phyloP scores from a whole-genome alignment of 2,329 filamentous ascomycete genomes.

The Xylaria sp. region DNA sequence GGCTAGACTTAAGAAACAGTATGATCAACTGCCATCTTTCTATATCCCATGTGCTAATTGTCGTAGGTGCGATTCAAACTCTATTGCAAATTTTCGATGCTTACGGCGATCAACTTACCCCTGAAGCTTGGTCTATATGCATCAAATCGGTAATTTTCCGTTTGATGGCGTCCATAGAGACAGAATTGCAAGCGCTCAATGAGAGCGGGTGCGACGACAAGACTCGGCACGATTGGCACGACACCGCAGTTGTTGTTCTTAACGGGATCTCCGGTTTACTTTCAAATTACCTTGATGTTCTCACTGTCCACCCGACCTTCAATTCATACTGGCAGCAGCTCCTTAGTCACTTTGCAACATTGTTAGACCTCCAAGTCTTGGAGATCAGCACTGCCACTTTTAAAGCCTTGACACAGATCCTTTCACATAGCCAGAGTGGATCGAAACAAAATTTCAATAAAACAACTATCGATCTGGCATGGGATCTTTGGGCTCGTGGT shows the following conservation, averaged over 20 bases:
- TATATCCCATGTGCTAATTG: slow-evolving; percentile 50
- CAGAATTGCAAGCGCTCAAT: slow-evolving; percentile 59
- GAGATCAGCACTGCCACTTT: slow-evolving; percentile 79
- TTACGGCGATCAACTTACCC: slow-evolving; percentile 81
- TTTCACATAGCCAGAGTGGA: slow-evolving; percentile 62
- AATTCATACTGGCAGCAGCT: slow-evolving; percentile 80
- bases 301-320: slow-evolving; percentile 75
- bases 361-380: slow-evolving; percentile 72
- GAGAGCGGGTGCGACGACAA: slow-evolving; percentile 55
- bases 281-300: slow-evolving; percentile 78
- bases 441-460: slow-evolving; percentile 59
- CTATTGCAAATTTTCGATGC: slow-evolving; percentile 91
- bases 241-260: slow-evolving; percentile 79
- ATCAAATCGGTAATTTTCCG: slow-evolving; percentile 83
- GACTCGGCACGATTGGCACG: slow-evolving; percentile 71
- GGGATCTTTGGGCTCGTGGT: slow-evolving; percentile 76
- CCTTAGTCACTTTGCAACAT: slow-evolving; percentile 72
- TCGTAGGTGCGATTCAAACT: slow-evolving; percentile 81
- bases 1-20: slow-evolving; percentile 83
- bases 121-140: slow-evolving; percentile 85
- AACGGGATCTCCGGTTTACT: slow-evolving; percentile 78
- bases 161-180: slow-evolving; percentile 77
- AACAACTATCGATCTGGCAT: slow-evolving; percentile 69
- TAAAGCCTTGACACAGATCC: slow-evolving; percentile 72
- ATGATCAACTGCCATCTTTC: slow-evolving; percentile 41